Conservation (phyloP, 2,329 filamentous ascomycete species). For the Gyromitra esculenta region DNA sequence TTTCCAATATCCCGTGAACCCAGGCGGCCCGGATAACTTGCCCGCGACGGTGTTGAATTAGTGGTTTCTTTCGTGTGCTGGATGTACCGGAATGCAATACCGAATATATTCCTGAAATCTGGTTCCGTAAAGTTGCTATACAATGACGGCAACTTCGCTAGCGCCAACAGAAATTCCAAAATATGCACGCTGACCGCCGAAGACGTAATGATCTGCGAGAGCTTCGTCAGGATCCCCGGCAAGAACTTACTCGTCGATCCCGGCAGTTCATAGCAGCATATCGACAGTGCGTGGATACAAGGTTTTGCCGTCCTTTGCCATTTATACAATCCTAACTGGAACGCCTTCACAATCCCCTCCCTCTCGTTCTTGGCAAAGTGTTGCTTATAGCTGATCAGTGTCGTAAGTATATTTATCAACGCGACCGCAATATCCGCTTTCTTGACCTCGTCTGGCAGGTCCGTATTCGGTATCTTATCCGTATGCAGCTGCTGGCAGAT, state of each 20-base stretch:
- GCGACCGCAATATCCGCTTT: slow-evolving; percentile 90
- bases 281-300: slow-evolving; percentile 92
- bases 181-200: slow-evolving; percentile 92
- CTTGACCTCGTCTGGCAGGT: slow-evolving; percentile 78
- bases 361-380: slow-evolving; percentile 85
- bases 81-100: slow-evolving; percentile 91
- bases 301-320: slow-evolving; percentile 88
- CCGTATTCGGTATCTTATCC: slow-evolving; percentile 82
- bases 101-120: slow-evolving; percentile 93
- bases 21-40: slow-evolving; percentile 32
- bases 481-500: slow-evolving; percentile 84
- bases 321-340: slow-evolving; percentile 82
- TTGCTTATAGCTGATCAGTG: slow-evolving; percentile 88
- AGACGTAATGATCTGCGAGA: slow-evolving; percentile 96
- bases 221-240: slow-evolving; percentile 86
- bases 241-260: slow-evolving; percentile 85
- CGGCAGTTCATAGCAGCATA: slow-evolving; percentile 94
- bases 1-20: slow-evolving; percentile 56
- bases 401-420: slow-evolving; percentile 84
- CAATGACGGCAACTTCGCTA: slow-evolving; percentile 83
- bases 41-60: slow-evolving; percentile 36
- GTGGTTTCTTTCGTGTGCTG: slow-evolving; percentile 70
- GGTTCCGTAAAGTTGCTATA: slow-evolving; percentile 90
- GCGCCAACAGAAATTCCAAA: slow-evolving; percentile 88
- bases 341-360: slow-evolving; percentile 86